Base-by-base conservation (phyloP, 768 basidiomycete genomes). In the Stropharia rugosoannulata region DNA sequence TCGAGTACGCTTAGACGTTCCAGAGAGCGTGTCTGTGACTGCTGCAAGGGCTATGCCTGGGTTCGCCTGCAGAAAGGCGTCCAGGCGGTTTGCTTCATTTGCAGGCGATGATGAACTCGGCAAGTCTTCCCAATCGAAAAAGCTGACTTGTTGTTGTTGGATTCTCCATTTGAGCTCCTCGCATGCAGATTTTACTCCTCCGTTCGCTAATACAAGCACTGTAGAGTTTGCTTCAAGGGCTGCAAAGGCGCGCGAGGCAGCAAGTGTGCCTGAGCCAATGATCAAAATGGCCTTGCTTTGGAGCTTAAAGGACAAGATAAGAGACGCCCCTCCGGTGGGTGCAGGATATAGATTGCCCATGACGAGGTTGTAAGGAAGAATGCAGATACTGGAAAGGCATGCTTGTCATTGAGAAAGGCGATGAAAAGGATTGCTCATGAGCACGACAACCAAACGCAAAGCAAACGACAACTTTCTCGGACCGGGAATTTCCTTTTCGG, bases 211-310 rank as follows among this genome's bases (percentile, higher is more conserved):
- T n/a, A 96, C 70, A 25, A 86, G 70, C 32, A 95, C 93, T 8
- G 68, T 62, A 0, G 89, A 84, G 57, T 87, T 86, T 4, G 93
- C 89, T 66, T 95, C 92, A 36, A 96, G 79, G 1, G 90, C 85
- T 15, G 88, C 76, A 62, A 90, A 91, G 1, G 90, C 87, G 45
- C 96, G 84, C n/a, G 83, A 80, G 0, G 94, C 93, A 0, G 94
- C 94, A 2, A 98, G 80, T 2, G 80, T 64, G n/a, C 86, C 83
- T 1, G 86, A 81, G 2, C 96, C 95, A 40, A 98, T 62, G 42
- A 98, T 80, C 38, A 98, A 73, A 35, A 85, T 78, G 0, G 73
- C 75, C 37, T 78, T 79, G 54, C 71, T 67, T 40, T 75, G 72
- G 25, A 88, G 75, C 48, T 78, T 80, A 71, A 94, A 93, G 0